phyloP scores from a whole-genome alignment of 345 rosid genomes.

The Hirschfeldia incana region DNA sequence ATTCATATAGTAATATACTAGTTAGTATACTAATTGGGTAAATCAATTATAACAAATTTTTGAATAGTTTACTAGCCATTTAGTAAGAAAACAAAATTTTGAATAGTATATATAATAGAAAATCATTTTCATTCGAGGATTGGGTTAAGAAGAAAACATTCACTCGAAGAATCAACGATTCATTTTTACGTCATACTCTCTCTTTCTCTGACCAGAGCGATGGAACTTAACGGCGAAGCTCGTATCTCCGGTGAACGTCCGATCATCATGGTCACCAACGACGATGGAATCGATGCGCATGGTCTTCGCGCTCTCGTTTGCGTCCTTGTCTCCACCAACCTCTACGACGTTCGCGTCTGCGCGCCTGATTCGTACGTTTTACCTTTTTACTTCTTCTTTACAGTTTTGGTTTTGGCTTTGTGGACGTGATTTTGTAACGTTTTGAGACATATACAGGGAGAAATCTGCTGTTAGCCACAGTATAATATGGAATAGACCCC shows the following conservation, averaged over 20 bases:
- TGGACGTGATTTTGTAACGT: background rate
- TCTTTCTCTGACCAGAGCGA: slow-evolving; percentile 7
- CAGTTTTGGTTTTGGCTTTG: no score
- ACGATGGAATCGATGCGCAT: slow-evolving; percentile 93
- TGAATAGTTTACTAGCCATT: no score
- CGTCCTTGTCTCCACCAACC: slow-evolving; percentile 65
- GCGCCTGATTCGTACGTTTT: slow-evolving; percentile 82
- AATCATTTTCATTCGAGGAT: no score
- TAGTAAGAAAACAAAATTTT: no score
- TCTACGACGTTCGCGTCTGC: slow-evolving; percentile 70
- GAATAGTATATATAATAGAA: no score
- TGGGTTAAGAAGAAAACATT: no score
- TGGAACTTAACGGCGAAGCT: slow-evolving; percentile 32
- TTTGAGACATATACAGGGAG: slow-evolving; percentile 42
- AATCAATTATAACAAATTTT: no score
- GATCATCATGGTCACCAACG: slow-evolving; percentile 76
- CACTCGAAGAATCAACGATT: no score
- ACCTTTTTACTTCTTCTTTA: background rate
- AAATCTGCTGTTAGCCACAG: slow-evolving; percentile 83
- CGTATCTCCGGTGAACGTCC: slow-evolving; percentile 39
- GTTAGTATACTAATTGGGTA: no score
- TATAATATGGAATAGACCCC: slow-evolving; percentile 75
- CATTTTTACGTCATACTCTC: no score
- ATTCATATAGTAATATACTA: no score
- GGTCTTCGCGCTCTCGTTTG: slow-evolving; percentile 70